These are phyloP conservation scores for Punica granatum DNA, from an alignment of 345 rosid genomes.

Conservation along the genomic window DNA sequence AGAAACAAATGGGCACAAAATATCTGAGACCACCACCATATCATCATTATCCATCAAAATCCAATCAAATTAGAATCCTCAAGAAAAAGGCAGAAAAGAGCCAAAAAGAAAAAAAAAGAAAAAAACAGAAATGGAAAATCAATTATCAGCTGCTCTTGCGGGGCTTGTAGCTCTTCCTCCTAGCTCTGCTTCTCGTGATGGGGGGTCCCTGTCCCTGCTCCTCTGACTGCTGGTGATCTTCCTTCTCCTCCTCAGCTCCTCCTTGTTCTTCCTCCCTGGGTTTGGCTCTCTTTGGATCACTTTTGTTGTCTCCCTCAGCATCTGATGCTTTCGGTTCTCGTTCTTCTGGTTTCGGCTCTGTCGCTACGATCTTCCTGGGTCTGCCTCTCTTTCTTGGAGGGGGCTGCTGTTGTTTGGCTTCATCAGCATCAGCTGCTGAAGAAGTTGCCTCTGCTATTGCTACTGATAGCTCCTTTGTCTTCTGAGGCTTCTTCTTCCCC, in stretches of 20 bases:
- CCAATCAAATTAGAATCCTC: background rate
- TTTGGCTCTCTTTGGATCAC: conserved; percentile 29
- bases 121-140: background rate
- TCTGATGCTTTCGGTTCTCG: conserved; percentile 14
- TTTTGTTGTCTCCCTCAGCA: background rate
- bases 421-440: conserved; percentile 18
- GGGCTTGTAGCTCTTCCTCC: conserved; percentile 66
- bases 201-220: conserved; percentile 8
- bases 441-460: conserved; percentile 57
- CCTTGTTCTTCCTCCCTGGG: conserved; percentile 14
- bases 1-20: too few species aligned
- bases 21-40: too few species aligned
- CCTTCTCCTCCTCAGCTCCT: conserved; percentile 15
- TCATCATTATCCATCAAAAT: background rate
- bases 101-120: background rate
- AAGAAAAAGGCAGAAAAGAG: background rate
- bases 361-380: conserved; percentile 60
- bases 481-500: conserved; percentile 75
- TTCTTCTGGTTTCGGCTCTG: conserved; percentile 18
- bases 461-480: conserved; percentile 61
- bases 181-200: conserved; percentile 43
- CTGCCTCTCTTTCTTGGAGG: conserved; percentile 74
- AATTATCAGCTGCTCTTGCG: conserved; percentile 76
- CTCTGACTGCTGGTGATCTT: background rate
- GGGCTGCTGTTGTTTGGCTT: conserved; percentile 25